Evolutionary conservation across 345 rosid genomes (phyloP), one percentile per base, ranked within the genome.

Genomic region (Barbarea vulgaris): DNA sequence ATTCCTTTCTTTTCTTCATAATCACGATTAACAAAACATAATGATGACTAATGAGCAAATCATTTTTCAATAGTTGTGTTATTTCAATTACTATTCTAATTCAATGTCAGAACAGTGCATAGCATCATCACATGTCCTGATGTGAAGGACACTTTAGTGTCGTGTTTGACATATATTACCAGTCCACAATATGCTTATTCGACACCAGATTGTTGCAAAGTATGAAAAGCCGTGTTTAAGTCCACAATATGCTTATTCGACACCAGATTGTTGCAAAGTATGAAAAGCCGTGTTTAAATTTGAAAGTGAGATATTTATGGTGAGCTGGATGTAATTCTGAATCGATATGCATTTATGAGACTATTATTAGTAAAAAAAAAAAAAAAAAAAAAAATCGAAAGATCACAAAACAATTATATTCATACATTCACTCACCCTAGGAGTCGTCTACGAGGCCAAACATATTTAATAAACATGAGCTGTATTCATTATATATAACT

Each of bases 41-140:
- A 61, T 37, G 50, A 61, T n/a, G n/a, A n/a, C n/a, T n/a, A n/a
- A n/a, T n/a, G n/a, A n/a, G 17, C 33, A 61, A 61, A 21, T 61
- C 66, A 61, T 6, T 14, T 21, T 19, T 36, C 6, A 19, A 11
- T 11, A 60, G 9, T 6, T 36, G 17, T 61, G 28, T 37, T 22
- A 0, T 61, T 37, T 21, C 48, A 22, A 12, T 61, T 4, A 37
- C 31, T 3, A 22, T 60, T 21, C 6, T 21, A 6, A 37, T 22
- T 37, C 50, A 36, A 37, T 13, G 46, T 7, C 6, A 36, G 7
- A 1, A 60, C 18, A 21, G 28, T 21, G 18, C 30, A 36, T 11
- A 60, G 65, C 25, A 60, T 36, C 47, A 19, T 24, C 25, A 24
- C 0, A 36, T 36, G 47, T 14, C 10, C 3, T 6, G 30, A 36